Evolutionary conservation across 352 stramenopile genomes (phyloP), one percentile per base, ranked within the genome.

Genomic region (Phytopythium cucurbitacearum): DNA sequence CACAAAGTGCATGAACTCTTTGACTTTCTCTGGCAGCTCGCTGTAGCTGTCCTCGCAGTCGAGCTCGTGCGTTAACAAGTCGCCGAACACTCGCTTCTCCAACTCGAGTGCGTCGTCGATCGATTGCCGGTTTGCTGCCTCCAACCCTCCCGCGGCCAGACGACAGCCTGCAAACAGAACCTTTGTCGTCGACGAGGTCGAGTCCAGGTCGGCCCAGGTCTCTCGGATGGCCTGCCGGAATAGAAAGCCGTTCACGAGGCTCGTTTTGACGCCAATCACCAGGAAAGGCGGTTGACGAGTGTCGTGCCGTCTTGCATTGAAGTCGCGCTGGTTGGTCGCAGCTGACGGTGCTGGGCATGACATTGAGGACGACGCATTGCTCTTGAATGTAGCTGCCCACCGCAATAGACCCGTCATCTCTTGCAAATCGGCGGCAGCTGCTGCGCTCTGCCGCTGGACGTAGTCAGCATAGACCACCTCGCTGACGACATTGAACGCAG

Each of bases 31-130:
- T 0, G 79, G 57, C 47, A 89, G 47, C 4, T 66, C 46, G 9
- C 58, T 46, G 53, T 89, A 91, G 5, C 65, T 70, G 52, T 89
- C 75, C 3, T 56, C 64, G 46, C 77, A 85, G 13, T 66, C 59
- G 8, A 89, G 59, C 28, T 87, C 66, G 33, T 73, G 44, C 0
- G 71, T 77, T 2, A 91, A 60, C 1, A 91, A 46, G 35, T 89
- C 79, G 21, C 48, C 40, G 49, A 66, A 74, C 3, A 56, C 42
- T 7, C 37, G 45, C 51, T 68, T 71, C 48, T 90, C 74, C 15
- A 56, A 57, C 21, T 55, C 47, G 5, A 79, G n/a, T 7, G 69
- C 63, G 3, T 6, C 13, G 15, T 12, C 4, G 9, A 33, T 11
- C 9, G 32, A 13, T 15, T n/a, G 10, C 40, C 12, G 45, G 32